Evolutionary conservation across 352 stramenopile genomes (phyloP), one percentile per base, ranked within the genome.

Genomic region (Pythium pyrilobum): DNA sequence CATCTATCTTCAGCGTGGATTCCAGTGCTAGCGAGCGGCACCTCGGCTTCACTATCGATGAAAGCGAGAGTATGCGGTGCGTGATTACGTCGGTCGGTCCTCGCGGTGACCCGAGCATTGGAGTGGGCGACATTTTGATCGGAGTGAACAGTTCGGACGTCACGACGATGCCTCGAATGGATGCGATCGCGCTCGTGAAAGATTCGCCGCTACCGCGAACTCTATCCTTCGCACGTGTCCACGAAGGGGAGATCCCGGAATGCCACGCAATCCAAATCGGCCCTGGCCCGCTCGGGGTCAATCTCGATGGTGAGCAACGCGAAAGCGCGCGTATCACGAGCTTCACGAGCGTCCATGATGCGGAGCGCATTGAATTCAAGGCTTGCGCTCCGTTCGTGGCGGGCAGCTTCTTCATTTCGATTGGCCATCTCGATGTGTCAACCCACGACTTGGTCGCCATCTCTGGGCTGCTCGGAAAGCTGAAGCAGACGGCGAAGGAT

Each of bases 401-500:
- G 6, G 69, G 65, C 7, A 82, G 72, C 46, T 73, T 57, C 47
- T 79, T 95, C 46, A 52, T 86, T 36, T 56, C 62, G 12, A 78
- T 96, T 36, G 90, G 92, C 39, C 67, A 72, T 5, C 52, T 87
- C 29, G 62, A 79, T 4, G 77, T 85, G 5, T 84, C 79, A 4
- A 48, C 69, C 7, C 58, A 77, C 33, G 57, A 69, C 20, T 62
- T 85, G n/a, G 53, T 44, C 6, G 60, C 66, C 0, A 66, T 85
- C 4, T 80, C 76, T 0, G 39, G 44, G 16, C 27, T 87, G 23
- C 56, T 87, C 2, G 36, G 51, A 6, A 85, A 87, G 52, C 54
- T 87, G 5, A 68, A 69, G 27, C 25, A 71, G 11, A 31, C 47
- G 3, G 21, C 48, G 1, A 85, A 79, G 24, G 55, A 67, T 5